Conservation (phyloP, 495 filamentous ascomycete species). For the Lasiosphaeria hispida region DNA sequence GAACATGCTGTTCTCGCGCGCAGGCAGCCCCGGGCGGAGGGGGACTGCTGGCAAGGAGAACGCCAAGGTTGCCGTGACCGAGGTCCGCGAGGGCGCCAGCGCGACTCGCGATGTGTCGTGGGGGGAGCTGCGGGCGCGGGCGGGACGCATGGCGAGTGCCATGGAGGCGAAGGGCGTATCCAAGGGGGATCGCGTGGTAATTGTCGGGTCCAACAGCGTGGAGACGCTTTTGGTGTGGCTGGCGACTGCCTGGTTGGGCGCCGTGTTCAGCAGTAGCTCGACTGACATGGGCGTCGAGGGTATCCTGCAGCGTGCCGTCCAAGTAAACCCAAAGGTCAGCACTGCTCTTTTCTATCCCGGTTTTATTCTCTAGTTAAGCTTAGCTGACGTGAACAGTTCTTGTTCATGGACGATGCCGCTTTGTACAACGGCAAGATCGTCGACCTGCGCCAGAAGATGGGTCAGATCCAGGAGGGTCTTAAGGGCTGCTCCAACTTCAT, state of each 20-base stretch:
- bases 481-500: slow-evolving; percentile 54
- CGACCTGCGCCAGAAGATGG: slow-evolving; percentile 70
- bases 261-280: slow-evolving; percentile 65
- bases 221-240: slow-evolving; percentile 67
- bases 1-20: slow-evolving; percentile 56
- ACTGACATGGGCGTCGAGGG: slow-evolving; percentile 81
- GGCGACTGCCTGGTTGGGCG: slow-evolving; percentile 64
- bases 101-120: slow-evolving; percentile 60
- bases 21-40: slow-evolving; percentile 27
- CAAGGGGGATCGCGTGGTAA: slow-evolving; percentile 68
- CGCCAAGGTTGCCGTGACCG: slow-evolving; percentile 62
- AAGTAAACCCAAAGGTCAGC: slow-evolving; percentile 61
- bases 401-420: slow-evolving; percentile 77
- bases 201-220: slow-evolving; percentile 69
- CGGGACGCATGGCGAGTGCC: slow-evolving; percentile 57
- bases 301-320: slow-evolving; percentile 67
- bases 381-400: slow-evolving; percentile 38
- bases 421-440: slow-evolving; percentile 75
- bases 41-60: slow-evolving; percentile 63
- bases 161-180: slow-evolving; percentile 60
- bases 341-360: too few relatives aligned
- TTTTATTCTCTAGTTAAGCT: too few relatives aligned
- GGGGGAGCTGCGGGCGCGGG: slow-evolving; percentile 55
- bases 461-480: slow-evolving; percentile 62
- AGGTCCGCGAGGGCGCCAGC: slow-evolving; percentile 66